These are phyloP conservation scores for Ustilago shanxiensis DNA, from an alignment of 1,284 basidiomycete species.

Conservation along the genomic window DNA sequence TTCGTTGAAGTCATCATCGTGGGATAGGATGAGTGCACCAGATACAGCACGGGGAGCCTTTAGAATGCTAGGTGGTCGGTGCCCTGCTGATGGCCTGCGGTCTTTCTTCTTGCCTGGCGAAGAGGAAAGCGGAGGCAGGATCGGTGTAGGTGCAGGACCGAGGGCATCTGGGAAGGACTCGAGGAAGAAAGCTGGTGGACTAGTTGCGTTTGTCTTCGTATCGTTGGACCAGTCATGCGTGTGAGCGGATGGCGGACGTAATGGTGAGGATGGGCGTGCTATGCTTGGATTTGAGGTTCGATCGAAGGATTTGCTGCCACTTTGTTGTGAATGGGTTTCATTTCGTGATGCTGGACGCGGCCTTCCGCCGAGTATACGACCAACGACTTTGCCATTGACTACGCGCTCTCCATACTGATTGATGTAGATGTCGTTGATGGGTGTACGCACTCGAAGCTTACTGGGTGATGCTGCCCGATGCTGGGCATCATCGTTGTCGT, in stretches of 20 bases:
- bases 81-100: conserved; percentile 13
- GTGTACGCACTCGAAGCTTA: conserved; percentile 23
- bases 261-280: neutral
- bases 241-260: neutral
- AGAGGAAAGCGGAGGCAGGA: neutral
- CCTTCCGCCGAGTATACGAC: conserved; percentile 40
- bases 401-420: conserved; percentile 53
- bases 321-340: neutral
- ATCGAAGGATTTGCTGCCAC: neutral
- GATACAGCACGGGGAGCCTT: conserved; percentile 32
- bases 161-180: conserved; percentile 51
- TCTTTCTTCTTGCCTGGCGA: conserved; percentile 16
- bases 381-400: conserved; percentile 50
- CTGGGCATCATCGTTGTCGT: no score
- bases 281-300: neutral
- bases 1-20: conserved; percentile 24
- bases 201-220: neutral
- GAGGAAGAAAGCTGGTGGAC: conserved; percentile 51
- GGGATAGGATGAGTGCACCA: conserved; percentile 26
- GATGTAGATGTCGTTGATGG: conserved; percentile 51
- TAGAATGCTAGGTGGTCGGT: conserved; percentile 18
- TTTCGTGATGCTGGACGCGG: conserved; percentile 24
- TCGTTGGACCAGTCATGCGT: neutral
- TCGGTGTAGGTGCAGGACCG: neutral
- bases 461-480: conserved; percentile 24